phyloP scores from a whole-genome alignment of 2,329 filamentous ascomycete genomes.

The Aspergillus fumigatus region DNA sequence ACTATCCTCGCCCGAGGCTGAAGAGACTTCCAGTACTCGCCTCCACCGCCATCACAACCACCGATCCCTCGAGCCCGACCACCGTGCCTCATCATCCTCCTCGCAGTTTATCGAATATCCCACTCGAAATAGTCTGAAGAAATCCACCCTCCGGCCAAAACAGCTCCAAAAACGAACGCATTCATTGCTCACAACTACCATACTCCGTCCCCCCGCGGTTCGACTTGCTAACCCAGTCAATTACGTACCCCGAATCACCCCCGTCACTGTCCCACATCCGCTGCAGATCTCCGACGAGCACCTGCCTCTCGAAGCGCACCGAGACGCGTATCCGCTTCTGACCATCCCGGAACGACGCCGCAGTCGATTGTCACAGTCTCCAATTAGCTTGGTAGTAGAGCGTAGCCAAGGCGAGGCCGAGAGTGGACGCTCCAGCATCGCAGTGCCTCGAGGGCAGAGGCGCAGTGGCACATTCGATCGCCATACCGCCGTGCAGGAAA shows the following conservation, averaged over 20 bases:
- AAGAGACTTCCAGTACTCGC: constrained; percentile 20
- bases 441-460: constrained; percentile 43
- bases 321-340: constrained; percentile 53
- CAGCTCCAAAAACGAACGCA: neutral
- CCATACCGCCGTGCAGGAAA: constrained; percentile 17
- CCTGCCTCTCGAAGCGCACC: constrained; percentile 30
- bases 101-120: constrained; percentile 6
- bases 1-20: constrained; percentile 37
- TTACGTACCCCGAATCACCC: constrained; percentile 52
- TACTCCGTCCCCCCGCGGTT: constrained; percentile 40
- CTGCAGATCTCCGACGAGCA: constrained; percentile 29
- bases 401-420: constrained; percentile 44
- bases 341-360: constrained; percentile 54
- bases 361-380: constrained; percentile 47
- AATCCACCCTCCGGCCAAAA: constrained; percentile 8
- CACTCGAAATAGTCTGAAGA: constrained; percentile 6
- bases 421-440: constrained; percentile 50
- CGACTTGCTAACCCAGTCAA: constrained; percentile 60
- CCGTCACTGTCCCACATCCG: constrained; percentile 40
- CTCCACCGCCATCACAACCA: constrained; percentile 11
- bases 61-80: constrained; percentile 13
- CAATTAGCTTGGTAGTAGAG: constrained; percentile 46
- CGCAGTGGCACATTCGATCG: constrained; percentile 29
- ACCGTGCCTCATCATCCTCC: constrained; percentile 1
- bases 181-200: constrained; percentile 13